These are phyloP conservation scores for Chlamydomonas sp. DNA, from an alignment of 139 green algal genomes.

Conservation along the genomic window DNA sequence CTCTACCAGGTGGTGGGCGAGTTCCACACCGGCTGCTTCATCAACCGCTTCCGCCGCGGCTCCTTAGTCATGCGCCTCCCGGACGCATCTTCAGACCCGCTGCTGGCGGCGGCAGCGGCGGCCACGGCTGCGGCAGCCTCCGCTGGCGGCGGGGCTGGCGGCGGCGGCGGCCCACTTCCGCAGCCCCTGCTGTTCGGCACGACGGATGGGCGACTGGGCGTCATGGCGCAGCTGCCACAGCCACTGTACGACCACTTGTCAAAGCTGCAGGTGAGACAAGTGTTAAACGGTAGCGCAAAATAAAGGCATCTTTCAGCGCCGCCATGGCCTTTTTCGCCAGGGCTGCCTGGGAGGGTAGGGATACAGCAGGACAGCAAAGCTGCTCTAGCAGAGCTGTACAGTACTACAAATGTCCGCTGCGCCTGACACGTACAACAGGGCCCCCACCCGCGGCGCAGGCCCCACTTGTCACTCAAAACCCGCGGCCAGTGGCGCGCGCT, in stretches of 20 bases:
- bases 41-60: conserved; percentile 92
- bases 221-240: conserved; percentile 85
- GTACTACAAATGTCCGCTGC: background rate
- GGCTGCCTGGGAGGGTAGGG: background rate
- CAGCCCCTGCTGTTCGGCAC: conserved; percentile 91
- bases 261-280: conserved; percentile 71
- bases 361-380: background rate
- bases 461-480: background rate
- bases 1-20: conserved; percentile 75
- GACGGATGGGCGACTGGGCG: conserved; percentile 89
- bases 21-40: conserved; percentile 93
- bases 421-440: background rate
- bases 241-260: conserved; percentile 76
- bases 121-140: background rate
- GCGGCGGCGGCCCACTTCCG: conserved; percentile 50
- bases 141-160: no score
- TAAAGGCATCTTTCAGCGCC: background rate
- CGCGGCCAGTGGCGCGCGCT: no score
- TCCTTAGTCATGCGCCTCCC: conserved; percentile 96
- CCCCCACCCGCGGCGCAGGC: background rate
- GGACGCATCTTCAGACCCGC: conserved; percentile 83
- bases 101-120: conserved; percentile 55
- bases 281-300: background rate
- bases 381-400: no score
- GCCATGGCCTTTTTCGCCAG: no score